Evolutionary conservation across 2,329 filamentous ascomycete genomes (phyloP).

Genomic region (Xylaria sp.): DNA sequence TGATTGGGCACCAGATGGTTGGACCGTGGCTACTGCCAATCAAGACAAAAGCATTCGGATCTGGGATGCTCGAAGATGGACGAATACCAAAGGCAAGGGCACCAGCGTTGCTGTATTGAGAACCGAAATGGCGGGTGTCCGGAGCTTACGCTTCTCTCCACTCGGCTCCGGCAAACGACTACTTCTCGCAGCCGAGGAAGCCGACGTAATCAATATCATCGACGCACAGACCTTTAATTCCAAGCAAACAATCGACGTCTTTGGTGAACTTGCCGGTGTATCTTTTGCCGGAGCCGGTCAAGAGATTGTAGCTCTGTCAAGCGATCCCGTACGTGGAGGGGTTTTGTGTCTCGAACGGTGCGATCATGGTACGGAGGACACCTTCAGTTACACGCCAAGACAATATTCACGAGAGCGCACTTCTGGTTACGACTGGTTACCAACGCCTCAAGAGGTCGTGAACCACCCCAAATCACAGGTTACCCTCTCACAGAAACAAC

Average conservation of each 20-base stretch:
- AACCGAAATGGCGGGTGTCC: conserved; percentile 74
- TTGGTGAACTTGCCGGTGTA: conserved; percentile 79
- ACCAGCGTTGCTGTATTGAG: conserved; percentile 65
- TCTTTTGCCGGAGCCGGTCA: conserved; percentile 74
- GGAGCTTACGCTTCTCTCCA: conserved; percentile 78
- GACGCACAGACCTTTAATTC: conserved; percentile 72
- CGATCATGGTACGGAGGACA: conserved; percentile 52
- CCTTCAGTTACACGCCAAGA: conserved; percentile 39
- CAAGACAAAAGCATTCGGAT: conserved; percentile 80
- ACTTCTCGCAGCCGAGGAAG: conserved; percentile 79
- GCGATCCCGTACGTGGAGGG: conserved; percentile 73
- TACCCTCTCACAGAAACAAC: conserved; percentile 46
- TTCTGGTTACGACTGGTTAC: conserved; percentile 47
- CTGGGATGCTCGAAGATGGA: conserved; percentile 81
- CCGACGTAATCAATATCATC: conserved; percentile 77
- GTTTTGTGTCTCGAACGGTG: conserved; percentile 70
- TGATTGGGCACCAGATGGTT: conserved; percentile 82
- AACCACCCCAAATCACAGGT: conserved; percentile 41
- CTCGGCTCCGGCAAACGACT: conserved; percentile 73
- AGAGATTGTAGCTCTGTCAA: conserved; percentile 75
- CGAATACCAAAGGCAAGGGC: conserved; percentile 60
- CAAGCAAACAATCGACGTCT: conserved; percentile 78
- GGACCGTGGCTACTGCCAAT: conserved; percentile 79
- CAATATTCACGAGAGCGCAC: conserved; percentile 36
- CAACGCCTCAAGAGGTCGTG: conserved; percentile 43